Evolutionary conservation across 192 early-diverging fungal genomes (phyloP), one percentile per base, ranked within the genome.

Genomic region (Mortierella antarctica): DNA sequence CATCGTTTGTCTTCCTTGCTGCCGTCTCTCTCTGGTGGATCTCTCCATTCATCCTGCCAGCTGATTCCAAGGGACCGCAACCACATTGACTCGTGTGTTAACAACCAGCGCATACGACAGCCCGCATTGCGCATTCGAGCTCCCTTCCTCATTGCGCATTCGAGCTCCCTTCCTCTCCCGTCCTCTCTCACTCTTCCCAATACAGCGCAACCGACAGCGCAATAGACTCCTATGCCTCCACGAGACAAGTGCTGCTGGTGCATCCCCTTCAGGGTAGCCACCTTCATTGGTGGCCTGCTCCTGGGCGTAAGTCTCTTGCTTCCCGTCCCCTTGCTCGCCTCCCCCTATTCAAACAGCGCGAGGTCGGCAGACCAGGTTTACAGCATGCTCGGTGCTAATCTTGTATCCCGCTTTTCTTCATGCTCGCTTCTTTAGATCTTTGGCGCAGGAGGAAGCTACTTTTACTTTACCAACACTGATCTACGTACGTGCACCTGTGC

Each of bases 211-310:
- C 31, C 1, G 31, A 31, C 31, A 31, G 31, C 31, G 31, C 31
- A 31, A 31, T 3, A 31, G 8, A 12, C 49, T 5, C 55, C 40
- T 7, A 56, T 18, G 47, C 71, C 18, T 15, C 53, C 12, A 57
- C 62, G 56, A 47, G 62, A 65, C 1, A 42, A 23, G 17, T 80
- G 77, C 57, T 80, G 77, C 31, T 62, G 65, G 59, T 80, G 77
- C 70, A 68, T 80, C 58, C 77, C 77, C 13, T 51, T 80, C 31
- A 64, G 77, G 48, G 13, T 80, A 10, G 77, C 77, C 52, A 80
- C 77, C 44, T 63, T 80, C 45, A 17, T 80, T 18, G 70, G 77
- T 0, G 77, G 53, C 13, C 42, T 80, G 12, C 9, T 80, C 11
- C 23, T 80, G 9, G 70, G 42, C 41, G 77, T 80, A 72, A 13